phyloP scores from a whole-genome alignment of 75 land plant genomes.

The Cupressus sempervirens region DNA sequence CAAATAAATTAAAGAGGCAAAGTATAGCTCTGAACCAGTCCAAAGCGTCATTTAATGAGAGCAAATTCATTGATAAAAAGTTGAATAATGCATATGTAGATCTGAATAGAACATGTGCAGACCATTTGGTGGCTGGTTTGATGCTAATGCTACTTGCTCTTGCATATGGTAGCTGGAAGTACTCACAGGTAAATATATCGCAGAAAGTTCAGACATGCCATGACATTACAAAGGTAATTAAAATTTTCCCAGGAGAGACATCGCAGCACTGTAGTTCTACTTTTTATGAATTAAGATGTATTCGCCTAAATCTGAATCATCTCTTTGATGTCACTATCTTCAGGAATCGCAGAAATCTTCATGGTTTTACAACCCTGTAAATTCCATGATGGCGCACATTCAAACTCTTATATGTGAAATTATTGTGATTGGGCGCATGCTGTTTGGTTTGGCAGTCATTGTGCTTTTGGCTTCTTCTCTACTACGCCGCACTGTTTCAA shows the following conservation, averaged over 20 bases:
- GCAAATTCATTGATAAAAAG: conserved; percentile 61
- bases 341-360: conserved; percentile 39
- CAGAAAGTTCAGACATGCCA: conserved; percentile 53
- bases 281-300: not conserved
- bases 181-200: conserved; percentile 49
- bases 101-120: conserved; percentile 59
- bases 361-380: conserved; percentile 63
- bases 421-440: conserved; percentile 52
- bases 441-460: conserved; percentile 66
- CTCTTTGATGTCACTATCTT: conserved; percentile 16
- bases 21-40: conserved; percentile 58
- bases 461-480: conserved; percentile 44
- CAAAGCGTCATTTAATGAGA: conserved; percentile 71
- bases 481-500: conserved; percentile 47
- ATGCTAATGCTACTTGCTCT: conserved; percentile 60
- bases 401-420: conserved; percentile 49
- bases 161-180: conserved; percentile 57
- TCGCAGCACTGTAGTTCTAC: not conserved
- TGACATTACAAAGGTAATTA: conserved; percentile 35
- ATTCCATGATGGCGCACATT: conserved; percentile 37
- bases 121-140: conserved; percentile 74
- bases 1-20: conserved; percentile 56
- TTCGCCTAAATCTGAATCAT: not conserved
- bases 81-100: conserved; percentile 52
- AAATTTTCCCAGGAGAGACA: not conserved